Base-by-base conservation (phyloP, 23 red algal species). In the Agarophyton chilense region DNA sequence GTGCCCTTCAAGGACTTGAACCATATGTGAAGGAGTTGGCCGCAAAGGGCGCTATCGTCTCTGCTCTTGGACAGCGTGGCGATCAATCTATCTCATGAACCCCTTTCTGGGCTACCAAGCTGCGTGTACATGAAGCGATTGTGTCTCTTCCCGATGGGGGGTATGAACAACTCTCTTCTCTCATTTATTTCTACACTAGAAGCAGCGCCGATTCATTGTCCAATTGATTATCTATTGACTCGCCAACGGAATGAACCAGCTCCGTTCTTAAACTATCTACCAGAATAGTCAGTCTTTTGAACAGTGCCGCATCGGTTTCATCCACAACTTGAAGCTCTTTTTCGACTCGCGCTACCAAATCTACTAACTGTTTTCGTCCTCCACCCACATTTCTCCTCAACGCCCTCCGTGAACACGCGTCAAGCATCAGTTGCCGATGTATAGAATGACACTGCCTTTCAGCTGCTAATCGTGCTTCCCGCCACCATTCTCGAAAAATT, bases 11-110 rank as follows among this genome's bases (percentile, higher is more conserved):
- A 34, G 65, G 66, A 36, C 31, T 88, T 29, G 65, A 88, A 64
- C 84, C 84, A 33, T 75, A 60, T 88, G 84, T 88, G 33, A 75
- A 78, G 34, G 84, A 88, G 71, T 66, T 88, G 13, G 84, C 84
- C 38, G 84, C 84, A 14, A 88, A 88, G 53, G 84, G 68, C 14
- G 84, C 84, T n/a, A 88, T 88, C 65, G 66, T 63, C n/a, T 60
- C 49, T 56, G 84, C 84, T 7, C 71, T 88, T n/a, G 84, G 84
- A 13, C 44, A 88, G 46, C 36, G 18, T 47, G 81, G 36, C 2
- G 57, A 63, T 14, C 32, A 53, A 63, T 45, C 55, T 9, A 8
- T 21, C 55, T 25, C 55, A 29, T 58, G 55, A 58, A 2, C 5
- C 1, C 7, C 22, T 58, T 26, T 2, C 11, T 28, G 25, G 55